Base-by-base conservation (phyloP, 371 early-diverging fungal species). In the Rhizopus delemar region DNA sequence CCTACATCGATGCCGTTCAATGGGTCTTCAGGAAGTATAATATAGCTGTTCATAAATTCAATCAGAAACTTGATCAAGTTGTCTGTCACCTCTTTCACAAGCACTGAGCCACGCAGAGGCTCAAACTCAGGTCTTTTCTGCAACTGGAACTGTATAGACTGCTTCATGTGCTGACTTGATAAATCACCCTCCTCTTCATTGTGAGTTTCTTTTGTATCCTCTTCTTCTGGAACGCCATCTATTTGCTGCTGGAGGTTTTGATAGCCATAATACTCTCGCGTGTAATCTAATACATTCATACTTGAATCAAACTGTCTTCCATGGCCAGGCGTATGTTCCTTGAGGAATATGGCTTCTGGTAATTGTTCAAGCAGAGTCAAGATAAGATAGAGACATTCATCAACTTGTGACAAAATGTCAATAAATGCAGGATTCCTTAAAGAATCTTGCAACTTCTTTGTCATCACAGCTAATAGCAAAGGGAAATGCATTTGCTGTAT, bases 401-500 rank as follows among this genome's bases (percentile, higher is more conserved):
- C 62, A 0, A 74, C 65, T 36, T 65, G 62, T 11, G 74, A 68
- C 3, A 77, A 56, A n/a, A 66, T 66, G 5, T 71, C 68, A 41
- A 71, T 66, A 51, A 77, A 77, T 0, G 65, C 15, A 1, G 70
- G 60, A 31, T 57, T 41, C 52, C 54, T 51, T 41, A 53, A 36
- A 1, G 52, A 53, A 67, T 79, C 79, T 66, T 89, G 77, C 7
- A 86, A 69, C 50, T 78, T 82, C 46, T 78, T 77, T 13, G 87
- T 60, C 8, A 90, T 51, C 2, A 82, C 75, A 16, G 84, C 80
- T 36, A 92, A 54, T 13, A 91, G 78, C 61, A 92, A 70, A 0
- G 94, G 93, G 9, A 93, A 68, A 63, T 95, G 94, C 49, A 91
- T 78, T 13, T 88, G 87, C 48, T 80, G 75, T 36, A 86, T 86